Percentiles rank a stretch among this genome's conserved stretches.
Evolutionary conservation across 306 rosid species (phyloP).

Genomic region (Chamaecrista fasciculata): DNA sequence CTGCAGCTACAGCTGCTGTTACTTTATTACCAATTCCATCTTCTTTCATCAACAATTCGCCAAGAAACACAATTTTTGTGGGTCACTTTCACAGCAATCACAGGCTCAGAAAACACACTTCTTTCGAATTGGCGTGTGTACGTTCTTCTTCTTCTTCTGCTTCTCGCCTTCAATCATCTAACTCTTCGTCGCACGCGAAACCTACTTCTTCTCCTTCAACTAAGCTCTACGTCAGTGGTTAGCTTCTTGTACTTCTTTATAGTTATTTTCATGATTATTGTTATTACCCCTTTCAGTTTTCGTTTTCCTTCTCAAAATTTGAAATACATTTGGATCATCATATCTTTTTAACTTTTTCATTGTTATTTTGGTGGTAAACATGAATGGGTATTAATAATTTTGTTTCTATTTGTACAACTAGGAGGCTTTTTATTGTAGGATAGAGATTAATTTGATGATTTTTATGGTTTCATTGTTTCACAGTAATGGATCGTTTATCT

Average conservation of each 20-base stretch:
- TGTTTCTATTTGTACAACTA: too few relatives aligned
- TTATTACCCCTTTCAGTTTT: conserved; percentile 1
- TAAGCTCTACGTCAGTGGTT: conserved; percentile 85
- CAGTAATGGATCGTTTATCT: neutral
- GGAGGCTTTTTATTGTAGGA: neutral
- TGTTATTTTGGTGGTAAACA: neutral
- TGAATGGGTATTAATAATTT: neutral
- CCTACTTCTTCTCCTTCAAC: conserved; percentile 40
- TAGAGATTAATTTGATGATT: neutral
- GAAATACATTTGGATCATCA: neutral
- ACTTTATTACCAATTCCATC: neutral
- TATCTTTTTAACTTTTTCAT: conserved; percentile 11
- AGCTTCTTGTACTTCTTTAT: conserved; percentile 27
- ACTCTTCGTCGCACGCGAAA: neutral
- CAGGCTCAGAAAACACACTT: conserved; percentile 7
- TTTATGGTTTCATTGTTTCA: neutral
- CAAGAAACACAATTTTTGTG: conserved; percentile 9
- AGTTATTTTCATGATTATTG: too few relatives aligned
- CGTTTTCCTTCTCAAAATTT: neutral
- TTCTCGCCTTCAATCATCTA: conserved; percentile 41
- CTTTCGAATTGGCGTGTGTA: conserved; percentile 41
- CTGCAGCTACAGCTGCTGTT: conserved; percentile 2
- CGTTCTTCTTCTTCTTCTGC: conserved; percentile 38
- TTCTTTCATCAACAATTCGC: conserved; percentile 4
- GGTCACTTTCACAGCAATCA: conserved; percentile 8